These are phyloP conservation scores for Phragmites australis DNA, from an alignment of 176 grass and related monocot species.

Conservation along the genomic window DNA sequence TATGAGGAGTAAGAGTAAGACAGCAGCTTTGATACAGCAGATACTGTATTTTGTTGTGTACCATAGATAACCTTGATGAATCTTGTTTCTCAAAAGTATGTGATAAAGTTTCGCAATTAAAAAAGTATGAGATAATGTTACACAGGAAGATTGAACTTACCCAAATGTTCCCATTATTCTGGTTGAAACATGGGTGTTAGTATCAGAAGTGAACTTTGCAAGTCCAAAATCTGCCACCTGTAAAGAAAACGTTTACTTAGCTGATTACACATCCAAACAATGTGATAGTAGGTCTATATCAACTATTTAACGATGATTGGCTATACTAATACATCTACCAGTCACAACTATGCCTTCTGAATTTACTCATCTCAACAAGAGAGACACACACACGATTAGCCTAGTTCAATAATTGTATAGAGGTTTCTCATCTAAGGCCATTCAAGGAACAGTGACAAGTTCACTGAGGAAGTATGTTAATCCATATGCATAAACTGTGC, in stretches of 20 bases:
- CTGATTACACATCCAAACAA: neutral
- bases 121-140: constrained; percentile 12
- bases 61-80: neutral
- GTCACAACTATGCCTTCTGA: constrained; percentile 5
- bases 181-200: constrained; percentile 89
- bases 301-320: constrained; percentile 26
- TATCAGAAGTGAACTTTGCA: constrained; percentile 78
- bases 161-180: constrained; percentile 97
- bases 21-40: neutral
- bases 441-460: neutral
- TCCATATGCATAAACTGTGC: neutral
- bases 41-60: neutral
- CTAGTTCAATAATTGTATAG: neutral
- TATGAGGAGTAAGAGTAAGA: constrained; percentile 39
- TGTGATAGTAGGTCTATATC: constrained; percentile 20
- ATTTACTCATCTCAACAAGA: constrained; percentile 18
- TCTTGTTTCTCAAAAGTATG: neutral
- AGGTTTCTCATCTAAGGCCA: neutral
- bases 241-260: constrained; percentile 27
- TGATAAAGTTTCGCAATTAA: constrained; percentile 14
- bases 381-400: constrained; percentile 5
- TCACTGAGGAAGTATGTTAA: neutral
- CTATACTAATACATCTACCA: constrained; percentile 1
- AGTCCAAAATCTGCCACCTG: constrained; percentile 99
- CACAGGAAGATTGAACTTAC: constrained; percentile 44